Evolutionary conservation across 495 filamentous ascomycete genomes (phyloP).

Genomic region (Hypoxylon intermedium): DNA sequence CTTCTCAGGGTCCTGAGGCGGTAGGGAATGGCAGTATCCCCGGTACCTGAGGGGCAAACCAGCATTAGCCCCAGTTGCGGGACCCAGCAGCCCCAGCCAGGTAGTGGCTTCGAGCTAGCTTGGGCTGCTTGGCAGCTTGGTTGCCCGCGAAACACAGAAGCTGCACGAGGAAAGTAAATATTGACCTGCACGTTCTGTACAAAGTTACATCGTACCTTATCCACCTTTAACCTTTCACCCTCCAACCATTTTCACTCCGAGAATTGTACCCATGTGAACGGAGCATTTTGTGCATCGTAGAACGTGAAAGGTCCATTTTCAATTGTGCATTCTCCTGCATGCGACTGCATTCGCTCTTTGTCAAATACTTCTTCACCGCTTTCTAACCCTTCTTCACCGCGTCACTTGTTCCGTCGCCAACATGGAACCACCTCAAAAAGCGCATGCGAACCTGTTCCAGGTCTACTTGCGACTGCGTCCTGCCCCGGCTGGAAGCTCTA

Average conservation of each 20-base stretch:
- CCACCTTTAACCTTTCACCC: conserved; percentile 11
- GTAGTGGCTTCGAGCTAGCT: conserved; percentile 19
- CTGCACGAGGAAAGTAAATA: conserved; percentile 42
- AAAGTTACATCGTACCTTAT: conserved; percentile 10
- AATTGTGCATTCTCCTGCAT: conserved; percentile 32
- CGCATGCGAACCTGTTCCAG: conserved; percentile 72
- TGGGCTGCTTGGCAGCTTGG: neutral
- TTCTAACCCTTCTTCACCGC: conserved; percentile 4
- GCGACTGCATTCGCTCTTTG: conserved; percentile 15
- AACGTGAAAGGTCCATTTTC: neutral
- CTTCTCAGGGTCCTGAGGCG: neutral
- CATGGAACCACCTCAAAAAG: conserved; percentile 45
- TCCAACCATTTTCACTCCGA: conserved; percentile 25
- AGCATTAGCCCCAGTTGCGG: conserved; percentile 21
- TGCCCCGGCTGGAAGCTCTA: conserved; percentile 54
- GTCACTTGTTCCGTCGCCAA: conserved; percentile 1
- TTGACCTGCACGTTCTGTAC: conserved; percentile 16
- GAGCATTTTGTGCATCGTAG: conserved; percentile 37
- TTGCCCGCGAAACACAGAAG: conserved; percentile 40
- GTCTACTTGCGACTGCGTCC: conserved; percentile 92
- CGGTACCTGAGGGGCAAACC: neutral
- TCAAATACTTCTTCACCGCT: conserved; percentile 15
- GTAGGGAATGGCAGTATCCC: neutral
- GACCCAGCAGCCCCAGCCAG: neutral
- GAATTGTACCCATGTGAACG: conserved; percentile 24